Percentiles rank a stretch among this genome's conserved stretches.
Evolutionary conservation across 345 rosid species (phyloP).

Genomic region (Syzygium aromaticum): DNA sequence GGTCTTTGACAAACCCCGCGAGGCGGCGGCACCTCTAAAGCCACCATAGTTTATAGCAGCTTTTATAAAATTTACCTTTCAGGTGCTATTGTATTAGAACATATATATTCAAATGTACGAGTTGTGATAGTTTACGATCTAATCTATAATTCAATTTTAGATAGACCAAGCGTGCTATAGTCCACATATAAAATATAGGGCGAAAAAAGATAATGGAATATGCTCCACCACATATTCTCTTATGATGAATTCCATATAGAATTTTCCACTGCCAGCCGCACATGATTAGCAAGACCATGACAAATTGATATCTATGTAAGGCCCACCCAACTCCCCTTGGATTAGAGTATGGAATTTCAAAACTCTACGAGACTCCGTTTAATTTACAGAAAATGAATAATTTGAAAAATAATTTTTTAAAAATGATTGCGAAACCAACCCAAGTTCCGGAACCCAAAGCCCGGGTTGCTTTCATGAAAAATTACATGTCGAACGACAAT

Average conservation of each 20-base stretch:
- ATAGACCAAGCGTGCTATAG: not conserved
- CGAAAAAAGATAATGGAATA: not conserved
- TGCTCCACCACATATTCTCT: not conserved
- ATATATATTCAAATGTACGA: not conserved
- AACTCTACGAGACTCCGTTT: accelerated
- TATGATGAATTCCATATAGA: not conserved
- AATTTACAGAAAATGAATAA: not conserved
- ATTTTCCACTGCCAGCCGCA: not conserved
- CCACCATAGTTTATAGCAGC: not conserved
- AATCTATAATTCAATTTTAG: not conserved
- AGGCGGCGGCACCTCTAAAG: not conserved
- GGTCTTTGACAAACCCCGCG: not conserved
- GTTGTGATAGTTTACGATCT: not conserved
- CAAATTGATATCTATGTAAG: not conserved
- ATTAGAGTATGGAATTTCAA: not conserved
- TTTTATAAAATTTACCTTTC: not conserved
- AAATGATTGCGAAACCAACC: not conserved
- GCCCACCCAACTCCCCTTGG: not conserved
- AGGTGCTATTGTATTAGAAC: not conserved
- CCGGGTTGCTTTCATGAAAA: not conserved
- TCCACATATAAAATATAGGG: not conserved
- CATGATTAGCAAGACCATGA: not conserved
- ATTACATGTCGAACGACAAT: not conserved
- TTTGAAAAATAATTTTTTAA: not conserved
- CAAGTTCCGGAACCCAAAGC: not conserved